phyloP scores from a whole-genome alignment of 2,329 filamentous ascomycete species.

The Akanthomyces dipterigenus region DNA sequence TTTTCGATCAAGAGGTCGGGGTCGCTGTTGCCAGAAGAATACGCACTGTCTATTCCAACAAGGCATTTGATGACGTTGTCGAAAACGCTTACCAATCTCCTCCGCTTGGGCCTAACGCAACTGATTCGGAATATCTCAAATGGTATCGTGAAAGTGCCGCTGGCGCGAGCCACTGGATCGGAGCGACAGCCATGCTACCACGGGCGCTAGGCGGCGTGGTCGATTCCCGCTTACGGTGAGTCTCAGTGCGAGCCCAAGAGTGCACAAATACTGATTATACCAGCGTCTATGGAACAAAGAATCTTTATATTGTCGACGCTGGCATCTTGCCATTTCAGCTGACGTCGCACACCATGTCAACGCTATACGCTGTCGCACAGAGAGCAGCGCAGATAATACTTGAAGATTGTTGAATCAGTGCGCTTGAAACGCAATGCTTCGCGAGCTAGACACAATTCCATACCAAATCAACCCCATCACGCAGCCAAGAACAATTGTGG shows the following conservation, averaged over 20 bases:
- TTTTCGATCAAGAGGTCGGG: constrained; percentile 18
- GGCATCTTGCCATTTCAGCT: constrained; percentile 17
- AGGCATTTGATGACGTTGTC: constrained; percentile 15
- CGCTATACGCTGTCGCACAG: constrained; percentile 18
- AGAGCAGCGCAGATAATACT: constrained; percentile 19
- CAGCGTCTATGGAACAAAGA: constrained; percentile 18
- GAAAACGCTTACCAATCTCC: constrained; percentile 17
- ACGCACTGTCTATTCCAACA: constrained; percentile 15
- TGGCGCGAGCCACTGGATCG: constrained; percentile 21
- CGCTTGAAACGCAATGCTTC: not conserved
- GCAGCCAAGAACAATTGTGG: constrained; percentile 27
- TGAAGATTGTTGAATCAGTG: constrained; percentile 1
- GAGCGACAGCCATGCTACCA: constrained; percentile 20
- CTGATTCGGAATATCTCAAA: constrained; percentile 16
- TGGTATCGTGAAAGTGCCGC: constrained; percentile 12
- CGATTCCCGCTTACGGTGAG: constrained; percentile 16
- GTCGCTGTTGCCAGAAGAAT: constrained; percentile 14
- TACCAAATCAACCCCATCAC: constrained; percentile 28
- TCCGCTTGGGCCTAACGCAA: constrained; percentile 15
- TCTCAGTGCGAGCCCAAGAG: not conserved
- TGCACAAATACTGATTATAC: not conserved
- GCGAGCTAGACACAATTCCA: constrained; percentile 17
- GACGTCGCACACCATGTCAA: constrained; percentile 20
- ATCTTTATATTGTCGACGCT: constrained; percentile 19
- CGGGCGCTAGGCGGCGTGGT: constrained; percentile 18